A percentile compares a stretch with the other conserved stretches of the same genome.
phyloP scores from a whole-genome alignment of 768 basidiomycete species.

The Lactifluus pinguis region DNA sequence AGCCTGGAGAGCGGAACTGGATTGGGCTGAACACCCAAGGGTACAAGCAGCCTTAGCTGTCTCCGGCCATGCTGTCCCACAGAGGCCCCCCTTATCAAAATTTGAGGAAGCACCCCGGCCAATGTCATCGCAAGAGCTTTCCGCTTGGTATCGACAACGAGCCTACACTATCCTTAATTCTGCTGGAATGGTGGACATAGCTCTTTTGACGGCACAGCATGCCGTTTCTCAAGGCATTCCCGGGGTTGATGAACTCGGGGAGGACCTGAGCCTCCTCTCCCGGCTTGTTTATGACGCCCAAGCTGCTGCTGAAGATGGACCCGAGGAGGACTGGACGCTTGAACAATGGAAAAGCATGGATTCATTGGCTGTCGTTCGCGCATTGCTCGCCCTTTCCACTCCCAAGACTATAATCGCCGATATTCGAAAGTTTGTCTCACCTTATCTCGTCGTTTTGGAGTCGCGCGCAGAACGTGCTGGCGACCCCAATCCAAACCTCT shows the following conservation, averaged over 20 bases:
- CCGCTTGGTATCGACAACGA: slow-evolving; percentile 66
- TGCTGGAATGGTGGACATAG: slow-evolving; percentile 71
- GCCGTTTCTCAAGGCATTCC: slow-evolving; percentile 74
- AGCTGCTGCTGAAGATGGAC: slow-evolving; percentile 34
- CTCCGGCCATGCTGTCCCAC: slow-evolving; percentile 18
- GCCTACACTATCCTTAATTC: slow-evolving; percentile 51
- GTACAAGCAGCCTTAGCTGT: slow-evolving; percentile 36
- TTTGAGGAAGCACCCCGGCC: slow-evolving; percentile 23
- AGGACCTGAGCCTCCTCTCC: slow-evolving; percentile 83
- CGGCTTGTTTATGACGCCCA: slow-evolving; percentile 79
- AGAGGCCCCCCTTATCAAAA: not conserved
- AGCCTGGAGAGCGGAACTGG: slow-evolving; percentile 44
- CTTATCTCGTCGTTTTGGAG: slow-evolving; percentile 90
- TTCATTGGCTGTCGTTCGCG: slow-evolving; percentile 53
- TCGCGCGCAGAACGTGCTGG: slow-evolving; percentile 78
- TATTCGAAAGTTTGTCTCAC: slow-evolving; percentile 72
- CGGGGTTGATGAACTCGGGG: slow-evolving; percentile 76
- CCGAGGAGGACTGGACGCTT: slow-evolving; percentile 66
- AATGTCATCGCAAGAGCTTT: slow-evolving; percentile 43
- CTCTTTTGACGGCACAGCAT: slow-evolving; percentile 74
- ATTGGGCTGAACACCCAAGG: slow-evolving; percentile 48
- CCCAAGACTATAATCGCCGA: slow-evolving; percentile 55
- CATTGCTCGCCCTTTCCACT: slow-evolving; percentile 70
- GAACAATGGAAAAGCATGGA: slow-evolving; percentile 61
- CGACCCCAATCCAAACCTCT: slow-evolving; percentile 55